Percentiles rank a stretch among this genome's conserved stretches.
phyloP scores from a whole-genome alignment of 345 rosid genomes.

The Rhodamnia argentea region DNA sequence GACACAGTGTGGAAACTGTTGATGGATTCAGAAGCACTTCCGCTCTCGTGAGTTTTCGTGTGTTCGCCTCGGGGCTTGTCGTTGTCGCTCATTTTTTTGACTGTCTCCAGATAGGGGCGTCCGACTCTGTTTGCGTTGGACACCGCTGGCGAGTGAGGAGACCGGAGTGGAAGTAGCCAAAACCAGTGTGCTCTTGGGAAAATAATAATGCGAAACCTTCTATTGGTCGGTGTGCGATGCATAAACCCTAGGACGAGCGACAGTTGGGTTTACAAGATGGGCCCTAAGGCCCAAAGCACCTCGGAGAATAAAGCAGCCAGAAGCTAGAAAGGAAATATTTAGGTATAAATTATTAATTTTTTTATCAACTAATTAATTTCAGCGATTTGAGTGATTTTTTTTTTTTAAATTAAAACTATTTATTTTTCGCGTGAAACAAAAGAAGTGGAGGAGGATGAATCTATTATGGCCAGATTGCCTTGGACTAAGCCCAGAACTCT shows the following conservation, averaged over 20 bases:
- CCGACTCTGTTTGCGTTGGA: too few species aligned
- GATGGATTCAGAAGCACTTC: background rate
- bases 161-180: background rate
- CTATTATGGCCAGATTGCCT: background rate
- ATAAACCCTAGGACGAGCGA: background rate
- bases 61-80: too few species aligned
- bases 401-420: too few species aligned
- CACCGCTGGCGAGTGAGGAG: background rate
- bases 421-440: too few species aligned
- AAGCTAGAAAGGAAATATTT: too few species aligned
- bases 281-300: background rate
- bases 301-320: background rate
- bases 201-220: background rate
- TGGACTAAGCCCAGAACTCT: background rate
- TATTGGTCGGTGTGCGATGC: background rate
- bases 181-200: background rate
- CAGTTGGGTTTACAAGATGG: background rate
- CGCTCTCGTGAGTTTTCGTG: background rate
- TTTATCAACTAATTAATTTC: too few species aligned
- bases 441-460: background rate
- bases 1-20: background rate
- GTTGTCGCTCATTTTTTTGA: background rate
- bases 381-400: too few species aligned
- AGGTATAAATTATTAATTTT: too few species aligned
- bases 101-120: background rate